phyloP scores from a whole-genome alignment of 2,329 filamentous ascomycete genomes.

The Pyrenochaeta sp. region DNA sequence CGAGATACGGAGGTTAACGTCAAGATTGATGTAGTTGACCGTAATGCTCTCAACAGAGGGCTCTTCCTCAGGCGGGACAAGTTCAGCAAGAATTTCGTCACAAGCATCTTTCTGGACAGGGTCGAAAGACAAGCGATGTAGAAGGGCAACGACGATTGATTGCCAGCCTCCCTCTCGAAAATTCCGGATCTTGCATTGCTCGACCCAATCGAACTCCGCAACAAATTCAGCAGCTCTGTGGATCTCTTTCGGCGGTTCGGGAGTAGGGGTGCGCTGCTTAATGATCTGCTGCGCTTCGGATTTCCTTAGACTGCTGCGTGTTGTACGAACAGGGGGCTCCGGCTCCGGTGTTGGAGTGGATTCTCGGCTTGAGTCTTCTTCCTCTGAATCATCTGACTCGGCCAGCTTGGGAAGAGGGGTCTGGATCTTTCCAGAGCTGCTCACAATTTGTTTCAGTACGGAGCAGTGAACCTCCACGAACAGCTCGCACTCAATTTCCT shows the following conservation, averaged over 20 bases:
- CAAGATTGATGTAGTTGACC: slow-evolving; percentile 75
- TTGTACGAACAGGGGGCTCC: slow-evolving; percentile 80
- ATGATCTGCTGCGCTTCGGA: slow-evolving; percentile 70
- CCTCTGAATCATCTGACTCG: slow-evolving; percentile 45
- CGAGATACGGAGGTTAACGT: slow-evolving; percentile 83
- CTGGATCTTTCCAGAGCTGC: slow-evolving; percentile 80
- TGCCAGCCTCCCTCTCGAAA: slow-evolving; percentile 93
- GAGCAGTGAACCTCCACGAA: slow-evolving; percentile 93
- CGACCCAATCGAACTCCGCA: slow-evolving; percentile 80
- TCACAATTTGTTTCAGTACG: slow-evolving; percentile 85
- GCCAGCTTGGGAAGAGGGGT: slow-evolving; percentile 78
- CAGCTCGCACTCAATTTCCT: slow-evolving; percentile 79
- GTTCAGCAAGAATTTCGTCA: slow-evolving; percentile 78
- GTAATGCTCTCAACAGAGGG: slow-evolving; percentile 78
- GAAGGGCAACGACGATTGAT: slow-evolving; percentile 82
- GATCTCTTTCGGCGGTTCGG: slow-evolving; percentile 43
- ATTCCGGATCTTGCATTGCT: slow-evolving; percentile 81
- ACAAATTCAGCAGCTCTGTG: slow-evolving; percentile 82
- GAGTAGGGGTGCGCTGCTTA: slow-evolving; percentile 49
- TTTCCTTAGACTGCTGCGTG: slow-evolving; percentile 85
- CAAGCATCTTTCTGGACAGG: slow-evolving; percentile 75
- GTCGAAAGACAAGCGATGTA: slow-evolving; percentile 84
- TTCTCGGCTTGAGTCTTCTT: slow-evolving; percentile 62
- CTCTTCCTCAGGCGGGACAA: slow-evolving; percentile 81
- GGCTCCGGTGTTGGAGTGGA: slow-evolving; percentile 66